Conservation (phyloP, 805 yeast genomes). For the Komagataella mondaviorum region DNA sequence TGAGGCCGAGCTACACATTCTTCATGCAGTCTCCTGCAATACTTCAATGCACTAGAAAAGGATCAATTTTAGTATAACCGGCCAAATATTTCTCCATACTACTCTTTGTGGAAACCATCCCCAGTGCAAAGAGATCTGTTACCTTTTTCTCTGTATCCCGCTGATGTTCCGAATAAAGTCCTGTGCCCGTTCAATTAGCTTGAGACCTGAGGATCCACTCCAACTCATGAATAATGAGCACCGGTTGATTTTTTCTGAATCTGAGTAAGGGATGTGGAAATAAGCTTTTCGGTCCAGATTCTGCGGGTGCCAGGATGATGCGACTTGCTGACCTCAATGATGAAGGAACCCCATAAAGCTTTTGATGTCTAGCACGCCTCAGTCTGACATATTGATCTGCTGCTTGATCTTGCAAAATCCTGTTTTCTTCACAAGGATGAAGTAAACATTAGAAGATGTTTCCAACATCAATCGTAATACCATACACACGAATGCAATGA, state of each 20-base stretch:
- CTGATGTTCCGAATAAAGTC: too few relatives aligned
- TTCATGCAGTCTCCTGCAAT: background rate
- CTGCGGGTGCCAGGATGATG: background rate
- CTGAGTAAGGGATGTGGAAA: background rate
- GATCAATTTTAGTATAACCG: background rate
- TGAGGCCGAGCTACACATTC: background rate
- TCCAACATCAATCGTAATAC: background rate
- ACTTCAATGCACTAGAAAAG: background rate
- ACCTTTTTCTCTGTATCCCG: too few relatives aligned
- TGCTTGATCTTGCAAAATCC: background rate
- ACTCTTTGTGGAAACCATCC: background rate
- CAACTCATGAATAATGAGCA: too few relatives aligned
- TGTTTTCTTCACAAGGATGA: background rate
- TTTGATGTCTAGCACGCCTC: background rate
- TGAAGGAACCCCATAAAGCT: background rate
- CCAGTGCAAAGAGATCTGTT: too few relatives aligned
- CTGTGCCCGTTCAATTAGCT: background rate
- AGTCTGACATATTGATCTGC: background rate
- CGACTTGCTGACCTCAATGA: background rate
- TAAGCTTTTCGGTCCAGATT: background rate
- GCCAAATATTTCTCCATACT: background rate
- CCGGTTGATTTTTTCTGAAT: background rate
- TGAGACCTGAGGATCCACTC: too few relatives aligned
- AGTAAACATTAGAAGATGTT: background rate
- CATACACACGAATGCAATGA: background rate